Evolutionary conservation across 768 basidiomycete genomes (phyloP).

Genomic region (Termitomyces sp.): DNA sequence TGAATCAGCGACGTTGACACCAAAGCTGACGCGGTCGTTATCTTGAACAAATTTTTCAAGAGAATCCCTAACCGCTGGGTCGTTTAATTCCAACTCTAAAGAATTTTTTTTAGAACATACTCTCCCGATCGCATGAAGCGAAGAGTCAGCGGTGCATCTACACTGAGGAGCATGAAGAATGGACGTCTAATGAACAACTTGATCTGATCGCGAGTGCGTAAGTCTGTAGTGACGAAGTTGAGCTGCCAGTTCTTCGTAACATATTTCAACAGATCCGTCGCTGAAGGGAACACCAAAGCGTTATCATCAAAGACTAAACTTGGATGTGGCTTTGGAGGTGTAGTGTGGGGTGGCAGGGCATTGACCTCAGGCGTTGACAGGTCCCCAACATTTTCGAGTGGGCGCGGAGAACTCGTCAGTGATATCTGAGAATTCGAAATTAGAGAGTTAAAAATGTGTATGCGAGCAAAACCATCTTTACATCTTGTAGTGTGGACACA

Average conservation of each 20-base stretch:
- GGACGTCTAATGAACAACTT: constrained; percentile 77
- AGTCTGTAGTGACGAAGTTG: constrained; percentile 77
- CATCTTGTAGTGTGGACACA: neutral
- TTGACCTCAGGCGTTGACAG: neutral
- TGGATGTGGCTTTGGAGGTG: neutral
- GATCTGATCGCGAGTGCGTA: constrained; percentile 50
- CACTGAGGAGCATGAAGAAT: constrained; percentile 79
- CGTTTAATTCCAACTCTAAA: neutral
- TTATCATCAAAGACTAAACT: neutral
- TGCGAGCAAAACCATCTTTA: neutral
- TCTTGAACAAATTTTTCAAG: constrained; percentile 72
- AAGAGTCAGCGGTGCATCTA: constrained; percentile 76
- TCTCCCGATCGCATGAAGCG: constrained; percentile 58
- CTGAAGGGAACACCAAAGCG: constrained; percentile 36
- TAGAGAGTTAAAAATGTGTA: neutral
- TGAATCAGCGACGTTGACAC: constrained; percentile 20
- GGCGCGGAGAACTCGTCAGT: neutral
- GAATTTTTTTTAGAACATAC: constrained; percentile 25
- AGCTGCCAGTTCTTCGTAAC: constrained; percentile 79
- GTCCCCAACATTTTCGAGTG: neutral
- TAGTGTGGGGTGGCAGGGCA: constrained; percentile 4
- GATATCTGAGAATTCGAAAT: neutral
- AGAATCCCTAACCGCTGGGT: constrained; percentile 19
- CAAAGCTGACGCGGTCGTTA: constrained; percentile 68
- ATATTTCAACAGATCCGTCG: constrained; percentile 57